Base-by-base conservation (phyloP, 2,329 filamentous ascomycete species). In the Nemania serpens region DNA sequence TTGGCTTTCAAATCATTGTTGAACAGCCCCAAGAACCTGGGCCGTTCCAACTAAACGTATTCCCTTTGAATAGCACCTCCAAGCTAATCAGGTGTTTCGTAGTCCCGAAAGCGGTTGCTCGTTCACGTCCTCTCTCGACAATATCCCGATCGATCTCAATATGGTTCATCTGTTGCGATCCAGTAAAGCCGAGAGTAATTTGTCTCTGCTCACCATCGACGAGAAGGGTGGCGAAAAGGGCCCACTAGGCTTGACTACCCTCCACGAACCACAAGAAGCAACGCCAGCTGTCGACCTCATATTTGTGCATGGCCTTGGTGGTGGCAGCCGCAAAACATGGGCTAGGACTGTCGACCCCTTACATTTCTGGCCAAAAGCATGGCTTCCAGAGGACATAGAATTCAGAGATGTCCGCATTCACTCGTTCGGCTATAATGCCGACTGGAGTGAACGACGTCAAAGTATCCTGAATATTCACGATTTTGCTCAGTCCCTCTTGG, bases 401-500 rank as follows among this genome's bases (percentile, higher is more conserved):
- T 59, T 65, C 46, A 25, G 41, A 37, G 39, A 56, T 47, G 58
- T 37, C 22, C 63, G 63, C n/a, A 65, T 65, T 20, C 61, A 63
- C 47, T 52, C 57, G 20, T 65, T 63, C 20, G 63, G 63, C 29
- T 65, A 65, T 39, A 65, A 63, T 29, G 53, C 63, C n/a, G 51
- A 65, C 54, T 65, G 63, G 63, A 41, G 18, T 15, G 58, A 61
- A 49, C 17, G 55, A 43, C 34, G 42, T n/a, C 33, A 55, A 36
- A 61, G 51, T 51, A 55, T 65, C 4, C 61, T 74, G 7, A 70
- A 70, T 22, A 71, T 77, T 22, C 64, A 70, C 52, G 71, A 74
- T 60, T 76, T 77, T 54, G 74, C 68, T 17, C 70, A 74, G 42
- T 69, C 70, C 2, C 64, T 77, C 5, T 59, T 75, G 5, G 70